Percentiles rank a stretch among this genome's conserved stretches.
Conservation (phyloP, 805 yeast species). For the Schwanniomyces pseudopolymorphus region DNA sequence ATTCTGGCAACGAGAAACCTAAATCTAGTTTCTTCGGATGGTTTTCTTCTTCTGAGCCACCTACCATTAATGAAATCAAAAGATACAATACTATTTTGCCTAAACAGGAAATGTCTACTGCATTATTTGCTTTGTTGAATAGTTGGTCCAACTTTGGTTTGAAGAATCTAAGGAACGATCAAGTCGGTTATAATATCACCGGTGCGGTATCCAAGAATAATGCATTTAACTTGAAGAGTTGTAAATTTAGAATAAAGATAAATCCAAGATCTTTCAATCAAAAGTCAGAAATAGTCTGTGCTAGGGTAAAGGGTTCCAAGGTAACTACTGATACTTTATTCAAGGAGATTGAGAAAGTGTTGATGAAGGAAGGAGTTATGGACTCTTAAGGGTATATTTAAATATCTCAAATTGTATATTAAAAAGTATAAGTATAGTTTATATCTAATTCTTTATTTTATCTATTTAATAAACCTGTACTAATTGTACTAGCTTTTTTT, state of each 20-base stretch:
- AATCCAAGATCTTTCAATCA: constrained; percentile 36
- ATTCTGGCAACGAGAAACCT: constrained; percentile 27
- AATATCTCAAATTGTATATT: neutral
- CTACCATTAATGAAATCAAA: constrained; percentile 27
- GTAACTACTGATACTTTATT: constrained; percentile 60
- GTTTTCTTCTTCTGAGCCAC: constrained; percentile 34
- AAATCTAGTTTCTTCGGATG: constrained; percentile 37
- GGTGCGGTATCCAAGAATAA: constrained; percentile 65
- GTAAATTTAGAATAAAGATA: constrained; percentile 60
- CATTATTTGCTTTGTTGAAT: constrained; percentile 57
- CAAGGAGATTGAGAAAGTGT: constrained; percentile 62
- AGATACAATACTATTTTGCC: constrained; percentile 42
- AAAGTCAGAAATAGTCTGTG: constrained; percentile 58
- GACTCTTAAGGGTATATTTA: constrained; percentile 14
- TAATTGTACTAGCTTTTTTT: neutral
- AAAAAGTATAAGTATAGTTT: neutral
- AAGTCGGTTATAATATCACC: constrained; percentile 44
- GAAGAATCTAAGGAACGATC: constrained; percentile 50
- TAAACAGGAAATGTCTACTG: constrained; percentile 59
- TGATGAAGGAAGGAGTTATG: constrained; percentile 63
- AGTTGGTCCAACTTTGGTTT: constrained; percentile 76
- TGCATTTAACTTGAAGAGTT: constrained; percentile 60
- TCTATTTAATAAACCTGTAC: neutral
- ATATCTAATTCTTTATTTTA: neutral
- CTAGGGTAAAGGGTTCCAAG: constrained; percentile 63